Conservation (phyloP, 495 filamentous ascomycete species). For the Cudoniella acicularis region DNA sequence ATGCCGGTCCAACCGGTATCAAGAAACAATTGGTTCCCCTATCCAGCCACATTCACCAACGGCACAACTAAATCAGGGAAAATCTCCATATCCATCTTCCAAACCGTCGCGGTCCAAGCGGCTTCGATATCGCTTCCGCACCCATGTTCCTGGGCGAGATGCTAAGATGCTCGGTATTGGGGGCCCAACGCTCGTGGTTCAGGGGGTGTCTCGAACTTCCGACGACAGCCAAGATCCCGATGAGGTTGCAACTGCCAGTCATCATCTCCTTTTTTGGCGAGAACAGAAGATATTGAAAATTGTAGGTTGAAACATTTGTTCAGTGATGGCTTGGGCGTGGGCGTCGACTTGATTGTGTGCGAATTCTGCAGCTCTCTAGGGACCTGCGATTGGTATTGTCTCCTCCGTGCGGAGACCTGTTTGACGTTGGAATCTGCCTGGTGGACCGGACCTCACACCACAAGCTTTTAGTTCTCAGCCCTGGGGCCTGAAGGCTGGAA, state of each 20-base stretch:
- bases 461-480: not conserved
- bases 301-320: not conserved
- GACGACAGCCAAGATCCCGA: not conserved
- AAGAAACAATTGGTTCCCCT: not conserved
- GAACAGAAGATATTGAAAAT: too few relatives aligned
- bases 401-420: too few relatives aligned
- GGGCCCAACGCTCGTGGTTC: not conserved
- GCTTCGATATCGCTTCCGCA: not conserved
- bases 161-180: not conserved
- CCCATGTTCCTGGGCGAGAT: not conserved
- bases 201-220: not conserved
- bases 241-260: not conserved
- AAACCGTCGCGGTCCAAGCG: not conserved
- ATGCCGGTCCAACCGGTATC: not conserved
- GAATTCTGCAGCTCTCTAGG: too few relatives aligned
- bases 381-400: not conserved
- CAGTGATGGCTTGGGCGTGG: not conserved
- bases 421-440: not conserved
- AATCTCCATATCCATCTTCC: too few relatives aligned
- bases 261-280: too few relatives aligned
- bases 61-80: not conserved
- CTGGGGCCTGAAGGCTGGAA: too few relatives aligned
- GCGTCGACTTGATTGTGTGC: too few relatives aligned
- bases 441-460: not conserved
- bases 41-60: not conserved